Percentiles rank a stretch among this genome's conserved stretches.
These are phyloP conservation scores for Isabelozyma pseudorhagii DNA, from an alignment of 805 yeast genomes.

Conservation along the genomic window DNA sequence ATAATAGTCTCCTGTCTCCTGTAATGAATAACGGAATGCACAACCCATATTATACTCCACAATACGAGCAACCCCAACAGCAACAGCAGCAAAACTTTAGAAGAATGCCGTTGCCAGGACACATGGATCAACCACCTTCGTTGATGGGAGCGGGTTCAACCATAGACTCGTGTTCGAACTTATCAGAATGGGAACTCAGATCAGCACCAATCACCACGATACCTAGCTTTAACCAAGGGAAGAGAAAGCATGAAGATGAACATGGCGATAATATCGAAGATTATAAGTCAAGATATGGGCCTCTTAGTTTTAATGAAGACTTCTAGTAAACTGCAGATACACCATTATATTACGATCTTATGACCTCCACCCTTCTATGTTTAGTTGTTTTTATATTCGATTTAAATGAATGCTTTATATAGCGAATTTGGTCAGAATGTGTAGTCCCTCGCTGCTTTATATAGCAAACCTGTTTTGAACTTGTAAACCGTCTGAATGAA, in stretches of 20 bases:
- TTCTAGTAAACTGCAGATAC: conserved; percentile 24
- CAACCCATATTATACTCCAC: not conserved
- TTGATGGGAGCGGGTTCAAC: conserved; percentile 44
- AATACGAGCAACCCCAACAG: conserved; percentile 1
- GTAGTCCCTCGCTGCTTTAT: too few relatives aligned
- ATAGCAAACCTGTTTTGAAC: too few relatives aligned
- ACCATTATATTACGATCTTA: not conserved
- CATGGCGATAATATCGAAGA: conserved; percentile 3
- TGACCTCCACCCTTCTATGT: too few relatives aligned
- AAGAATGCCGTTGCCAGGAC: conserved; percentile 42
- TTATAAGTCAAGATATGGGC: conserved; percentile 40
- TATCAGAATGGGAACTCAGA: conserved; percentile 39
- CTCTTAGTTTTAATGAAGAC: conserved; percentile 46
- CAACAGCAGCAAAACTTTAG: conserved; percentile 1
- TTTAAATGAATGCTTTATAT: too few relatives aligned
- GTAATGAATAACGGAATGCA: not conserved
- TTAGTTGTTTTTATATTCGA: too few relatives aligned
- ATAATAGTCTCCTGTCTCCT: conserved; percentile 8
- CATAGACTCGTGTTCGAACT: conserved; percentile 35
- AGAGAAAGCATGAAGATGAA: conserved; percentile 24
- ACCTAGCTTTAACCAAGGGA: conserved; percentile 6
- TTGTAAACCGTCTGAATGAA: too few relatives aligned
- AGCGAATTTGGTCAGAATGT: too few relatives aligned
- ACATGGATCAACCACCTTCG: conserved; percentile 42
- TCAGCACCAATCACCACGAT: conserved; percentile 2